These are phyloP conservation scores for Cordyceps cicadae DNA, from an alignment of 2,329 filamentous ascomycete species.

Conservation along the genomic window DNA sequence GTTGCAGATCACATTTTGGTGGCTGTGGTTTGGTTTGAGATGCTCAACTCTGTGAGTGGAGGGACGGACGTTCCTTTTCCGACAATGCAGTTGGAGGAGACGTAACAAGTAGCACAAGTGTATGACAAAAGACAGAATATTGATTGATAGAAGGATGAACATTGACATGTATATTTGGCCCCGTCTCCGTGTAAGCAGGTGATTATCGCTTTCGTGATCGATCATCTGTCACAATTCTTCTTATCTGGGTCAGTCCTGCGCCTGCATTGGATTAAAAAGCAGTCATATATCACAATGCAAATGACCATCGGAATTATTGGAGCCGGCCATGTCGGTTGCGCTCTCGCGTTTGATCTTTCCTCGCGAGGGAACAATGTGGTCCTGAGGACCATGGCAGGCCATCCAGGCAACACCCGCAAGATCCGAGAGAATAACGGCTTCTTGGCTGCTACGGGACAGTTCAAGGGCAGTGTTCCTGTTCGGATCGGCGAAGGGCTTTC, in stretches of 20 bases:
- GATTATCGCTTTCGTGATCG: too few species aligned
- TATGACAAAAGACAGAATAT: too few species aligned
- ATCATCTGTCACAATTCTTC: too few species aligned
- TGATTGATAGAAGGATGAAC: too few species aligned
- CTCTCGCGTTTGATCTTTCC: constrained; percentile 12
- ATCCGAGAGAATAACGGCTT: background rate
- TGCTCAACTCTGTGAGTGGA: too few species aligned
- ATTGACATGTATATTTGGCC: too few species aligned
- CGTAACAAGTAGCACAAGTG: too few species aligned
- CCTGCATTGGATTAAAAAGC: background rate
- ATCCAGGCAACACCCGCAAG: background rate
- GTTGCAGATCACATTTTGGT: too few species aligned
- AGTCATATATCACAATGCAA: background rate
- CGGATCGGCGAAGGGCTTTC: background rate
- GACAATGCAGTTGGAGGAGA: too few species aligned
- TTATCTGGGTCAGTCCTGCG: background rate
- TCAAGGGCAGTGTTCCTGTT: background rate
- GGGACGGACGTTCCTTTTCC: too few species aligned
- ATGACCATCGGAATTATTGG: constrained; percentile 9
- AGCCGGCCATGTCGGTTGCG: constrained; percentile 14
- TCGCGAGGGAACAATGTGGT: constrained; percentile 4
- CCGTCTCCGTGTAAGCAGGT: too few species aligned
- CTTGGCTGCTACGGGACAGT: background rate
- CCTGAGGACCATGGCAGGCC: constrained; percentile 3
- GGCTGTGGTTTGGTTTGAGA: too few species aligned